A percentile compares a stretch with the other conserved stretches of the same genome.
Evolutionary conservation across 2,329 filamentous ascomycete genomes (phyloP).

Genomic region (Beauveria brongniartii): DNA sequence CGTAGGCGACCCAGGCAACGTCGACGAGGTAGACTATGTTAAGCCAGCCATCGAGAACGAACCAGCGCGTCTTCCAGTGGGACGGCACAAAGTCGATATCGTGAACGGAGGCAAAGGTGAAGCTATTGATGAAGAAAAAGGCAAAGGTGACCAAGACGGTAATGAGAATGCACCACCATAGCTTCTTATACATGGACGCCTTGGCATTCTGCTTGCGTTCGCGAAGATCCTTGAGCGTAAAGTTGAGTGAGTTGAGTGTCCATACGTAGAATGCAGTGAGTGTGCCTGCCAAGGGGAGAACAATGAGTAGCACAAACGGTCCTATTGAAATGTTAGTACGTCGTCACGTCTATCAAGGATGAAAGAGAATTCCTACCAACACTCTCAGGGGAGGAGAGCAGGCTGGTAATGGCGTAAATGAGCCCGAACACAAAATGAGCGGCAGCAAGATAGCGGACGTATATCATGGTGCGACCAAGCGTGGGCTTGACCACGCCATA

Average conservation of each 20-base stretch:
- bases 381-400: conserved; percentile 81
- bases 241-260: conserved; percentile 91
- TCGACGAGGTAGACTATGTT: conserved; percentile 95
- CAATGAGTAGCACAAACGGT: conserved; percentile 83
- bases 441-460: conserved; percentile 81
- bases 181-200: conserved; percentile 91
- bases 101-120: conserved; percentile 79
- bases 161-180: conserved; percentile 94
- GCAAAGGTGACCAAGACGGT: conserved; percentile 94
- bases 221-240: conserved; percentile 91
- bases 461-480: conserved; percentile 88
- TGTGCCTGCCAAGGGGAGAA: conserved; percentile 83
- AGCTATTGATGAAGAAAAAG: conserved; percentile 98
- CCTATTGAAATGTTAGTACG: conserved; percentile 38
- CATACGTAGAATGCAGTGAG: conserved; percentile 97
- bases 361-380: conserved; percentile 44
- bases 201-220: conserved; percentile 92
- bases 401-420: conserved; percentile 82
- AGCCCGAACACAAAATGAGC: conserved; percentile 93
- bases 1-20: conserved; percentile 84
- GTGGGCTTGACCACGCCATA: conserved; percentile 96
- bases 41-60: conserved; percentile 93
- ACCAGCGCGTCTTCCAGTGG: conserved; percentile 97
- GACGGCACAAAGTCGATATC: conserved; percentile 88
- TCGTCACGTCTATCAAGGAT: not conserved